phyloP scores from a whole-genome alignment of 257 asterid species.

The Solanum paucissectum region DNA sequence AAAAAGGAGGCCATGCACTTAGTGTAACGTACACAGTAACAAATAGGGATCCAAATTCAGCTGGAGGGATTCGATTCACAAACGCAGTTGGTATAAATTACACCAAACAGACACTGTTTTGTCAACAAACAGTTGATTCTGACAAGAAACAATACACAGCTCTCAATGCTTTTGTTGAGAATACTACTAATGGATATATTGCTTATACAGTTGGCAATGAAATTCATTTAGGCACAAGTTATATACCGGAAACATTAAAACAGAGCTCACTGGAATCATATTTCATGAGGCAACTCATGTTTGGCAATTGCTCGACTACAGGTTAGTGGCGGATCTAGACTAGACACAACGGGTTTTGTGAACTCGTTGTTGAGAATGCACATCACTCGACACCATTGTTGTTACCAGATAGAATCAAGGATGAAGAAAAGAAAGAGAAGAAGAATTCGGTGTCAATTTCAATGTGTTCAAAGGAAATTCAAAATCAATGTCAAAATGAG shows the following conservation, averaged over 20 bases:
- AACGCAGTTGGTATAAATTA: not conserved
- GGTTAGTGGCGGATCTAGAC: no score
- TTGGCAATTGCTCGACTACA: no score
- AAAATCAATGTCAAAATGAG: no score
- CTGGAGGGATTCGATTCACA: not conserved
- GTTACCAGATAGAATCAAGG: no score
- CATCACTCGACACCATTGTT: no score
- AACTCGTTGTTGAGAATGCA: no score
- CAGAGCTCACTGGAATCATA: constrained; percentile 40
- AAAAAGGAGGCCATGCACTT: not conserved
- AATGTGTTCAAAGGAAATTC: no score
- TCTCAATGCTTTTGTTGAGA: constrained; percentile 39
- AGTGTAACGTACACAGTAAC: not conserved
- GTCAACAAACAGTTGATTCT: constrained; percentile 19
- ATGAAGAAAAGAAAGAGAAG: no score
- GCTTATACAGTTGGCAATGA: constrained; percentile 21
- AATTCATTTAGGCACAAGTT: constrained; percentile 42
- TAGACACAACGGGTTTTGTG: no score
- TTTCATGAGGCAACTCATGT: constrained; percentile 37
- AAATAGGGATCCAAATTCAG: not conserved
- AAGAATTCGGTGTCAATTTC: no score
- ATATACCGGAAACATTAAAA: constrained; percentile 32
- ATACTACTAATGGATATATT: constrained; percentile 26
- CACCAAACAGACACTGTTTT: constrained; percentile 19
- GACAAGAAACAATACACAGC: constrained; percentile 18